Evolutionary conservation across 2,329 filamentous ascomycete species (phyloP).

Genomic region (Lasiodiplodia theobromae): DNA sequence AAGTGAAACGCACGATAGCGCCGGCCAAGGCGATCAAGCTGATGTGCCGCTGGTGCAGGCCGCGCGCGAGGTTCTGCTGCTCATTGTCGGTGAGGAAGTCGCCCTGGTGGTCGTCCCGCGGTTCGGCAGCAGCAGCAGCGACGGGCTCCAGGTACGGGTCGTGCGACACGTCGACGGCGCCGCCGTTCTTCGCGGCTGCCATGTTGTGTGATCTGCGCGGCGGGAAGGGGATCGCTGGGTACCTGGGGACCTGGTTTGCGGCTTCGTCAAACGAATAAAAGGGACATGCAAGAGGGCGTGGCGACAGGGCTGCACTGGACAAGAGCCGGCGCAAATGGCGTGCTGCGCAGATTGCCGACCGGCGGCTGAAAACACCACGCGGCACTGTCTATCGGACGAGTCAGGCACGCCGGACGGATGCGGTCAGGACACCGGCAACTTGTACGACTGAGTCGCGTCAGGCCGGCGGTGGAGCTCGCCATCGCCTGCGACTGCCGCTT

Average conservation of each 20-base stretch:
- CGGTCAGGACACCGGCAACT: neutral
- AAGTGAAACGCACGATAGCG: constrained; percentile 51
- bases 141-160: too few relatives aligned
- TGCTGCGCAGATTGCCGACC: constrained; percentile 21
- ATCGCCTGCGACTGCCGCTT: neutral
- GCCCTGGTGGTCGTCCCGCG: constrained; percentile 55
- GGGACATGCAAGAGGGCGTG: neutral
- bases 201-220: neutral
- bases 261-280: neutral
- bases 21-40: constrained; percentile 66
- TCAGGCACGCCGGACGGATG: neutral
- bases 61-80: constrained; percentile 59
- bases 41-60: constrained; percentile 59
- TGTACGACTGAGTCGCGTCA: constrained; percentile 6
- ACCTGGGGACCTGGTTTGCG: neutral
- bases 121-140: neutral
- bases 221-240: too few relatives aligned
- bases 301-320: neutral
- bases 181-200: too few relatives aligned
- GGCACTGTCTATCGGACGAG: neutral
- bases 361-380: neutral
- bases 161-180: too few relatives aligned
- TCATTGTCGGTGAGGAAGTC: constrained; percentile 58
- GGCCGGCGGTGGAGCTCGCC: constrained; percentile 9
- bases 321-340: constrained; percentile 7